Evolutionary conservation across 345 rosid genomes (phyloP), one percentile per base, ranked within the genome.

Genomic region (Pseudoturritis turrita): DNA sequence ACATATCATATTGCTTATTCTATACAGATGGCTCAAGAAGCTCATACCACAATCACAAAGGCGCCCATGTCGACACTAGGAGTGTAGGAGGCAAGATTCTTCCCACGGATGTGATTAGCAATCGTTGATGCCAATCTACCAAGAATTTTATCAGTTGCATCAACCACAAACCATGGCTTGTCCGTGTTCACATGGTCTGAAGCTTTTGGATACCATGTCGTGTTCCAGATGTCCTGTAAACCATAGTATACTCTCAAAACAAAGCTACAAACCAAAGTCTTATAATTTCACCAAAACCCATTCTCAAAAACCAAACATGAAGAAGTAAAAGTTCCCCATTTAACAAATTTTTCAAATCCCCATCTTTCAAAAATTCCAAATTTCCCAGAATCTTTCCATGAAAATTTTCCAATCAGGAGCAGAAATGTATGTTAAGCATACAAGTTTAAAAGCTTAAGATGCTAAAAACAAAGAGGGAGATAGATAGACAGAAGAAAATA

Each of bases 1-100:
- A 6, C 41, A 17, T 33, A 72, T 43, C 47, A 22, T 3, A 44
- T 2, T 33, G 15, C 28, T 46, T 11, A 70, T 45, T 8, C 62
- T 39, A 25, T 9, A 53, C 14, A 73, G 41, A 37, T 66, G 41
- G 61, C 3, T 40, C 2, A 22, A 25, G 64, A 71, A 71, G 39
- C 52, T 61, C 89, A 72, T 88, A 94, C 97, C 97, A 91, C 99
- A 76, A 95, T 87, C 51, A 95, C 99, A 77, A 89, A 95, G 2
- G 97, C 92, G 45, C 99, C 99, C 99, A 91, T 89, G 86, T 95
- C 97, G 0, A 95, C 97, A 75, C 97, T 91, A 31, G 97, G 97
- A 79, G 97, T 95, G 85, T 78, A 95, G 3, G 96, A 85, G 3
- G 90, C 80, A 71, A 95, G 86, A 77, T 91, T 84, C 89, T 89